Evolutionary conservation across 352 stramenopile genomes (phyloP), one percentile per base, ranked within the genome.

Genomic region (Globisporangium cylindrosporum): DNA sequence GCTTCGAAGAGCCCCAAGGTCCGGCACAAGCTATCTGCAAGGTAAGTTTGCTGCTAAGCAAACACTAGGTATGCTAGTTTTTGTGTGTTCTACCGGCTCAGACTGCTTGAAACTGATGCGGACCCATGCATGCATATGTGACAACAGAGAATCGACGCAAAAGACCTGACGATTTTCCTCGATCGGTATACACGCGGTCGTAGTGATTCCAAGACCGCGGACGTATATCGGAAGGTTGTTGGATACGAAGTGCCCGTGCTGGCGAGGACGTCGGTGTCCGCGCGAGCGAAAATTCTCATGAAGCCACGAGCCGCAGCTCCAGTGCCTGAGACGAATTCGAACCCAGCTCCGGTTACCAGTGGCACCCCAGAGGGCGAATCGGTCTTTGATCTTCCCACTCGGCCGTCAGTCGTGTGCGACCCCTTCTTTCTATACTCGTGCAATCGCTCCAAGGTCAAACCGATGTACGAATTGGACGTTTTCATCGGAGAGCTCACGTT

Each of bases 101-200:
- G 9, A 46, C 9, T 25, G 6, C 36, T 43, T 41, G 14, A 64
- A 25, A 27, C 18, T 20, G 24, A 34, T 34, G 3, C 7, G 22
- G 22, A 14, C n/a, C 7, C 24, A 20, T 56, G 2, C 20, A 7
- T 56, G 18, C 49, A n/a, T 49, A 4, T 20, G 29, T 38, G n/a
- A 22, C 36, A 34, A 56, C 38, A 90, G 77, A 60, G 76, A 4
- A 81, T 93, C 56, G 86, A 94, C 29, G 82, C 77, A 4, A 90
- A 88, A 53, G 88, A 95, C 54, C 62, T 95, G 24, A 94, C 88
- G 0, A 90, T 94, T 55, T 95, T 95, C 51, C 63, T 95, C 1
- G 88, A 95, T 74, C 76, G 88, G 32, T 95, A 94, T 68, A 91
- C 80, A 3, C 89, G 73, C 64, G 80, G 90, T 18, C 72, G 73